These are phyloP conservation scores for Blastobotrys americana DNA, from an alignment of 805 yeast genomes.

Conservation along the genomic window DNA sequence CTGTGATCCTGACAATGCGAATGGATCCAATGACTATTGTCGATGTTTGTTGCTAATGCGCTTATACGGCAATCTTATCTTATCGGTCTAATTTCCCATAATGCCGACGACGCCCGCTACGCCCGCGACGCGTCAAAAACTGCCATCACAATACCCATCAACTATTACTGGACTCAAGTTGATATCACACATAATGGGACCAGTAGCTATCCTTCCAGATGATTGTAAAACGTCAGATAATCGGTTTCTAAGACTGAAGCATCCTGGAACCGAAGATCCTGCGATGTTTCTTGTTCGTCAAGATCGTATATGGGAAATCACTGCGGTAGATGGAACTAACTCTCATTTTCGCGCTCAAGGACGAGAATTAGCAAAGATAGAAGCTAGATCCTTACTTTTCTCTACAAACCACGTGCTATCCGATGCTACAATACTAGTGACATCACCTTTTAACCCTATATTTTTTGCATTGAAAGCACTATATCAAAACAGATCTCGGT, in stretches of 20 bases:
- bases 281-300: neutral
- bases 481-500: slow-evolving; percentile 11
- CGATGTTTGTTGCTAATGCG: too few species aligned
- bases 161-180: too few species aligned
- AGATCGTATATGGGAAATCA: slow-evolving; percentile 19
- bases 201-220: neutral
- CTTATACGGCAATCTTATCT: too few species aligned
- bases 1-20: too few species aligned
- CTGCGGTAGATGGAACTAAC: slow-evolving; percentile 16
- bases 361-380: neutral
- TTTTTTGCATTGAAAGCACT: slow-evolving; percentile 23
- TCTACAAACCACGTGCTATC: slow-evolving; percentile 8
- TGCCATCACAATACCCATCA: too few species aligned
- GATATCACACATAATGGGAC: too few species aligned
- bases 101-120: too few species aligned
- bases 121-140: too few species aligned
- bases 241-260: neutral
- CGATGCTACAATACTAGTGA: slow-evolving; percentile 21
- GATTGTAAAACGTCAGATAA: neutral
- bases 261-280: neutral
- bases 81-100: too few species aligned
- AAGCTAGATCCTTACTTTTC: slow-evolving; percentile 11
- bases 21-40: too few species aligned
- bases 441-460: slow-evolving; percentile 25
- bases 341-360: slow-evolving; percentile 5